Evolutionary conservation across 1,284 basidiomycete genomes (phyloP), one percentile per base, ranked within the genome.

Genomic region (Sporisorium scitamineum): DNA sequence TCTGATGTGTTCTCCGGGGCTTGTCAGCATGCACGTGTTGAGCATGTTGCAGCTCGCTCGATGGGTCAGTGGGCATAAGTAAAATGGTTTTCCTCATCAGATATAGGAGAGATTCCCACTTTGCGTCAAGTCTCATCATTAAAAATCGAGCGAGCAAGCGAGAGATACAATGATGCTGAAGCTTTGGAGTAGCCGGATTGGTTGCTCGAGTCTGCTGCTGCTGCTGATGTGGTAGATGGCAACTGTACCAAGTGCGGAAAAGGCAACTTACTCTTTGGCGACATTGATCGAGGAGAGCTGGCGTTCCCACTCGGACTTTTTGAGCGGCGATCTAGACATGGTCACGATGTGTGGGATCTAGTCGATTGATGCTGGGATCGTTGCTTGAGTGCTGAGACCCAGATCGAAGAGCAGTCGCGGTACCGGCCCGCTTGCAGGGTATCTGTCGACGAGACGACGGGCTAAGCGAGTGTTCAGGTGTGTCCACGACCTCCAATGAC

Each of bases 41-140:
- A 22, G 22, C 32, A 31, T 41, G 18, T 61, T 45, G 29, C 16
- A 13, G 26, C 44, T 48, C 56, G 67, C 68, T 66, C 58, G 67
- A 61, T 56, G 55, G 62, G 71, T 88, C 87, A 89, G 88, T 87
- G 70, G 80, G 85, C 86, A 84, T 77, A 79, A 86, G 80, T 86
- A 86, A 84, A 82, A 78, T 80, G 80, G 63, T 66, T 84, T 70
- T 85, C 83, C 87, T 88, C 87, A 88, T 87, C 65, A 79, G 80
- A 54, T 83, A 87, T 88, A 88, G 88, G 88, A 89, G 88, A 89
- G 88, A 89, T 89, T 89, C 88, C 88, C 88, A 89, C 88, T 88
- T 88, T 87, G 86, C 78, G 77, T 80, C 65, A 81, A 72, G 68
- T 87, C 83, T 88, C 88, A 88, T 89, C 88, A 85, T 82, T 61